Percentiles rank a stretch among this genome's conserved stretches.
phyloP scores from a whole-genome alignment of 2,329 filamentous ascomycete species.

The Monilinia polystroma region DNA sequence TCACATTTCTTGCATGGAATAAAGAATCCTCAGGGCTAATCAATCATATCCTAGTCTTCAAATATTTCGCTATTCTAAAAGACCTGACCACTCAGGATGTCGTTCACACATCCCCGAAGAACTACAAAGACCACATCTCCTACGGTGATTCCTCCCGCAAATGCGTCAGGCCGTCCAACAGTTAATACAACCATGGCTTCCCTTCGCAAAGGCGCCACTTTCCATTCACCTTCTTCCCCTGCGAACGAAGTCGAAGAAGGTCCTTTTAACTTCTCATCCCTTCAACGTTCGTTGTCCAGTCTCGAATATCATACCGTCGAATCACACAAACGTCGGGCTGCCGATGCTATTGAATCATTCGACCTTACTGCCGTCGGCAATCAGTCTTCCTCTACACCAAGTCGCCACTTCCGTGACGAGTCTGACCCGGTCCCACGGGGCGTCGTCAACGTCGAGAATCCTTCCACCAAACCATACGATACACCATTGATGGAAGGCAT shows the following conservation, averaged over 20 bases:
- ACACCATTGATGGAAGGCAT: constrained; percentile 40
- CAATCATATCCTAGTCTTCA: constrained; percentile 31
- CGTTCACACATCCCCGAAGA: constrained; percentile 40
- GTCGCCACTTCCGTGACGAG: constrained; percentile 52
- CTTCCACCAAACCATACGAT: constrained; percentile 38
- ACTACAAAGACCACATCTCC: constrained; percentile 42
- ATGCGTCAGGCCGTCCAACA: constrained; percentile 45
- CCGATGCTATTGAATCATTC: constrained; percentile 66
- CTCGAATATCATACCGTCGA: constrained; percentile 68
- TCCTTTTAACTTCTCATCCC: constrained; percentile 40
- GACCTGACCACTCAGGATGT: constrained; percentile 39
- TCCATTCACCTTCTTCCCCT: constrained; percentile 47
- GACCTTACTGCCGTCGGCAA: constrained; percentile 52
- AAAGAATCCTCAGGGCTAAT: constrained; percentile 33
- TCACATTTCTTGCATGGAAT: constrained; percentile 36
- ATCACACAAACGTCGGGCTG: constrained; percentile 66
- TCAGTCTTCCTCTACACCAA: constrained; percentile 38
- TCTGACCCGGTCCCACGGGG: constrained; percentile 60
- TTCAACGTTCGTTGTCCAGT: constrained; percentile 66
- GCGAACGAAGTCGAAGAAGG: constrained; percentile 4
- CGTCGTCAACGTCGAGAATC: constrained; percentile 54
- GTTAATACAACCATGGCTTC: constrained; percentile 54
- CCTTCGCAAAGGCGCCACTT: constrained; percentile 70
- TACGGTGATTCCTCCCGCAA: constrained; percentile 48
- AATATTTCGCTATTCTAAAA: constrained; percentile 26